Percentiles rank a stretch among this genome's conserved stretches.
Conservation (phyloP, 371 early-diverging fungal genomes). For the Gilbertella persicaria region DNA sequence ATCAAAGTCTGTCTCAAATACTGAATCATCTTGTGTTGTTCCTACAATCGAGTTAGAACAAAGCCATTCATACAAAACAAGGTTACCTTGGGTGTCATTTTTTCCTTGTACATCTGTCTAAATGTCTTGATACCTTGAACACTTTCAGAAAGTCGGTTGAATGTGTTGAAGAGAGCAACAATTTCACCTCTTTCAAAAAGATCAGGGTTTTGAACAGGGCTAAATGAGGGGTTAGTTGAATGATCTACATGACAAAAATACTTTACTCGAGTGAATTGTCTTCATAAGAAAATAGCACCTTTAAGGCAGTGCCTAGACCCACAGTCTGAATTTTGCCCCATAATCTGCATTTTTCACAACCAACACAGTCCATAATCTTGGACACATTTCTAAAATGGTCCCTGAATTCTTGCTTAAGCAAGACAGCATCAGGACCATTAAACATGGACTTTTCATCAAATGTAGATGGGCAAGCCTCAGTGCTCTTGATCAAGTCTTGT, state of each 20-base stretch:
- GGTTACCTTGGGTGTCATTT: conserved; percentile 18
- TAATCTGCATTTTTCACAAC: conserved; percentile 96
- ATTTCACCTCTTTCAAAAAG: conserved; percentile 83
- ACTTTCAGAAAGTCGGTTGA: conserved; percentile 84
- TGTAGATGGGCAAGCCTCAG: conserved; percentile 68
- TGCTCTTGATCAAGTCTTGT: conserved; percentile 55
- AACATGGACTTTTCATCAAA: conserved; percentile 92
- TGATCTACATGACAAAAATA: background rate
- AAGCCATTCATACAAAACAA: too few species aligned
- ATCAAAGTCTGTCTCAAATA: conserved; percentile 1
- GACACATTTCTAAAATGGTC: conserved; percentile 94
- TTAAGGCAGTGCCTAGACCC: conserved; percentile 92
- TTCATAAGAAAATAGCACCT: conserved; percentile 89
- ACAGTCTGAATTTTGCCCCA: conserved; percentile 95
- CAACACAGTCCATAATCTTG: conserved; percentile 97
- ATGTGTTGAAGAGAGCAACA: conserved; percentile 91
- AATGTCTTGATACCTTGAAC: conserved; percentile 71
- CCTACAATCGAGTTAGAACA: background rate
- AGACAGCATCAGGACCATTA: conserved; percentile 45
- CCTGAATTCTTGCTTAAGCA: conserved; percentile 83
- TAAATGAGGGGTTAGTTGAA: conserved; percentile 19
- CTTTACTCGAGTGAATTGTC: conserved; percentile 65
- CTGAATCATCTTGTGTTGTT: background rate
- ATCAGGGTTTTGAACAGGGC: conserved; percentile 51
- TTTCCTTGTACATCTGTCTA: conserved; percentile 68